Evolutionary conservation across 2,329 filamentous ascomycete species (phyloP).

Genomic region (Fusarium sp.): DNA sequence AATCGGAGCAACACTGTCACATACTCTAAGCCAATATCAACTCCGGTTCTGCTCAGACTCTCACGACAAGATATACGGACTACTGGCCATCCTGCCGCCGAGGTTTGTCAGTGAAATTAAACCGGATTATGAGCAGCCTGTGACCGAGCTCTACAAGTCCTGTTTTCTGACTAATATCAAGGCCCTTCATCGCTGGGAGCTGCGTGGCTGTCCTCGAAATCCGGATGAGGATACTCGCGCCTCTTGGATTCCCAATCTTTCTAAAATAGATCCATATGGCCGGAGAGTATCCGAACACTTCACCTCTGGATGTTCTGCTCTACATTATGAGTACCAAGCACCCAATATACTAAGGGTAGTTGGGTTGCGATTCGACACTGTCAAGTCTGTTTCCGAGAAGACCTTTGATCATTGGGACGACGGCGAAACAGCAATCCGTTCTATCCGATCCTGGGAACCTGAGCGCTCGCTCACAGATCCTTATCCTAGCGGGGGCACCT

Average conservation of each 20-base stretch:
- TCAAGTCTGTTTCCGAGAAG: background rate
- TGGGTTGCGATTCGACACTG: background rate
- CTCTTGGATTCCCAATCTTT: background rate
- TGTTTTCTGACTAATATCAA: background rate
- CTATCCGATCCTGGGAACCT: background rate
- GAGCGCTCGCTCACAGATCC: background rate
- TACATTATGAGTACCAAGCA: background rate
- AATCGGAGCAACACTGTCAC: background rate
- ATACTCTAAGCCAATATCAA: background rate
- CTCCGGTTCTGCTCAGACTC: accelerated
- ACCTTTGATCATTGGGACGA: background rate
- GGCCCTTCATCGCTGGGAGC: background rate
- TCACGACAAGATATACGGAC: background rate
- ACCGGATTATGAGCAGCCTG: background rate
- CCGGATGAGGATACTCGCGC: background rate
- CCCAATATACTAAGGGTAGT: background rate
- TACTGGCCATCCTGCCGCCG: background rate
- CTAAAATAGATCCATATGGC: accelerated
- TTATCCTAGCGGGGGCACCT: accelerated
- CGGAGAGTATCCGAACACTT: accelerated
- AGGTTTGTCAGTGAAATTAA: background rate
- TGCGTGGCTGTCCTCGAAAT: background rate
- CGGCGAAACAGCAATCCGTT: accelerated
- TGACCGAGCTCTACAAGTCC: background rate
- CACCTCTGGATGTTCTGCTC: background rate